A percentile compares a stretch with the other conserved stretches of the same genome.
Conservation (phyloP, 1,139 yeast genomes). For the Candida frijolesensis region DNA sequence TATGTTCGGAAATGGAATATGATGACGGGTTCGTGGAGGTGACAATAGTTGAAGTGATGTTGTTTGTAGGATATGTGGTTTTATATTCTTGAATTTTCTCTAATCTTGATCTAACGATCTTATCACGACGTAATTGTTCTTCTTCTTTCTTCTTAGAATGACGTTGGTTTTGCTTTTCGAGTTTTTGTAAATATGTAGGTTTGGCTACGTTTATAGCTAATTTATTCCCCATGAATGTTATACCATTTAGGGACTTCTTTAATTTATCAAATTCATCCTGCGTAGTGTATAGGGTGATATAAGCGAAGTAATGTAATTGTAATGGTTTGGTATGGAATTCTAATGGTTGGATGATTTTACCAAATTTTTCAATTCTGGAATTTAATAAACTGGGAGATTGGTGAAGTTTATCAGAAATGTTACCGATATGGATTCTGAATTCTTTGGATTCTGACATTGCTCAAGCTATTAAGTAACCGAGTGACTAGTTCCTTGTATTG, state of each 20-base stretch:
- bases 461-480: no score
- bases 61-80: slow-evolving; percentile 31
- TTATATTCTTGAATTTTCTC: slow-evolving; percentile 44
- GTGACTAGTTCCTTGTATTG: not conserved
- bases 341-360: slow-evolving; percentile 42
- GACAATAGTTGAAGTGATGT: slow-evolving; percentile 21
- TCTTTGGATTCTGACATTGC: slow-evolving; percentile 26
- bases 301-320: slow-evolving; percentile 64
- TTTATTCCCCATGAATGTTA: slow-evolving; percentile 72
- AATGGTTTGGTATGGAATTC: slow-evolving; percentile 53
- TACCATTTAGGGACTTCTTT: slow-evolving; percentile 63
- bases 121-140: slow-evolving; percentile 25
- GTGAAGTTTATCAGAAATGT: slow-evolving; percentile 57
- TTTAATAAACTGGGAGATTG: slow-evolving; percentile 44
- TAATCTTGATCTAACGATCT: slow-evolving; percentile 43
- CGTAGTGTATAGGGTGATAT: slow-evolving; percentile 57
- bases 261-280: slow-evolving; percentile 49
- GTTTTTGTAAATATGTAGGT: slow-evolving; percentile 34
- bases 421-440: slow-evolving; percentile 66
- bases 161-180: slow-evolving; percentile 28
- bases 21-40: slow-evolving; percentile 13
- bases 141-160: slow-evolving; percentile 35
- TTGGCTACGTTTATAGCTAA: slow-evolving; percentile 55
- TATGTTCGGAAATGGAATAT: slow-evolving; percentile 27
- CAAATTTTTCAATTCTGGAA: slow-evolving; percentile 51